Base-by-base conservation (phyloP, 108 stramenopile species). In the Nitzschia inconspicua region DNA sequence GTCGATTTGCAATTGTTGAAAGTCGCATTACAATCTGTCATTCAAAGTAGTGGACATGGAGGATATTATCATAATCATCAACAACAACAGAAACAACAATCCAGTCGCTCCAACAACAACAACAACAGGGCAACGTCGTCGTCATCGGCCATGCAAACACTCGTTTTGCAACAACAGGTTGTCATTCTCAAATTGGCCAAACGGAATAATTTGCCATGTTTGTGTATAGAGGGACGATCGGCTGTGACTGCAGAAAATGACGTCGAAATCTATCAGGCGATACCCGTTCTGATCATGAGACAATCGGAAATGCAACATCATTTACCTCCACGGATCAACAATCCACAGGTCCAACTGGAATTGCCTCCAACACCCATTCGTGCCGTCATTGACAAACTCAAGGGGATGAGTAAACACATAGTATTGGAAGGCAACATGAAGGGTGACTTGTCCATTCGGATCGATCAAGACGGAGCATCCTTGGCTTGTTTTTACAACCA, bases 101-200 rank as follows among this genome's bases (percentile, higher is more conserved):
- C 26, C 35, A 28, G n/a, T 20, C 26, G 16, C 36, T 26, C 16
- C 50, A 56, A 51, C 35, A 44, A 27, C 19, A 55, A 44, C 18
- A 52, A 32, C 28, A 74, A 75, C 54, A 40, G 53, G 28, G 32
- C 63, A 68, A 19, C 10, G 63, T 31, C 30, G 49, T 20, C 19
- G 40, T 14, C 18, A 35, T 30, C 23, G 18, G 32, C n/a, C 32
- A 39, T 6, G 36, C 43, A 11, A 66, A 60, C 50, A 28, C 57
- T 30, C 47, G 34, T 50, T 20, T 25, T 42, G 36, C 48, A 41
- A 30, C 63, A 58, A 28, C 69, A 70, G 34, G 39, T 56, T 1
- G 70, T 72, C n/a, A 47, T 82, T 24, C 75, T 88, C 57, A 93
- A 93, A 66, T 65, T 93, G 29, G 88, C 91, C 67, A 93, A 93